Conservation (phyloP, 805 yeast genomes). For the Suhomyces xylopsoci region DNA sequence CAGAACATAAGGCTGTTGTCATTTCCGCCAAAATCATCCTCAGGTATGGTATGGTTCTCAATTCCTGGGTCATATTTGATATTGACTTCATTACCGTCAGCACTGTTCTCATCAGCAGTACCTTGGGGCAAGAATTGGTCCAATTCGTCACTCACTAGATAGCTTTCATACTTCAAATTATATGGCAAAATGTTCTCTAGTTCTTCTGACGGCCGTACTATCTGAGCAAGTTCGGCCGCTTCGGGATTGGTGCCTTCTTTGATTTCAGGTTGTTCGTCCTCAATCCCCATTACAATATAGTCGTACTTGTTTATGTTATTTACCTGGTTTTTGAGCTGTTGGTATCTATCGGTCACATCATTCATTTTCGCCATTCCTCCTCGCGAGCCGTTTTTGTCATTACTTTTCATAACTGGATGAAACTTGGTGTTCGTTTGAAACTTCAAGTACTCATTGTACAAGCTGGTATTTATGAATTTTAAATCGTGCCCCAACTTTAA, state of each 20-base stretch:
- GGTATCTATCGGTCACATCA: conserved; percentile 13
- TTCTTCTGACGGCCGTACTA: conserved; percentile 20
- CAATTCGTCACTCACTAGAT: conserved; percentile 23
- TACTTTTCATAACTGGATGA: conserved; percentile 25
- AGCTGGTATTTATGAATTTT: conserved; percentile 29
- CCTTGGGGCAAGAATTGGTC: conserved; percentile 18
- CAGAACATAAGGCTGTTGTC: conserved; percentile 19
- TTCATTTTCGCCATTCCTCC: conserved; percentile 2
- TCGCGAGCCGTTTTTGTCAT: conserved; percentile 9
- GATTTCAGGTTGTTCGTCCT: conserved; percentile 15
- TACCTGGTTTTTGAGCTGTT: conserved; percentile 21
- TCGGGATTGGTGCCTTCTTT: conserved; percentile 6
- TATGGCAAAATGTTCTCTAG: conserved; percentile 28
- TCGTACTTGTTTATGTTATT: conserved; percentile 28
- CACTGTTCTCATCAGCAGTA: conserved; percentile 8
- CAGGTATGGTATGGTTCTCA: conserved; percentile 5
- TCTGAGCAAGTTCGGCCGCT: background rate
- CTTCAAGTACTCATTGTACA: conserved; percentile 24
- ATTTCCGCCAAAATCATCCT: conserved; percentile 23
- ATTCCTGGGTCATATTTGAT: background rate
- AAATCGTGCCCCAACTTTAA: conserved; percentile 36
- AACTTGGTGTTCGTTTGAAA: conserved; percentile 26
- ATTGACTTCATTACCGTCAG: conserved; percentile 2
- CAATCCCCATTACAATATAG: conserved; percentile 24
- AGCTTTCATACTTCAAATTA: conserved; percentile 27